Evolutionary conservation across 176 grass and related monocot species (phyloP).

Genomic region (Phragmites australis): DNA sequence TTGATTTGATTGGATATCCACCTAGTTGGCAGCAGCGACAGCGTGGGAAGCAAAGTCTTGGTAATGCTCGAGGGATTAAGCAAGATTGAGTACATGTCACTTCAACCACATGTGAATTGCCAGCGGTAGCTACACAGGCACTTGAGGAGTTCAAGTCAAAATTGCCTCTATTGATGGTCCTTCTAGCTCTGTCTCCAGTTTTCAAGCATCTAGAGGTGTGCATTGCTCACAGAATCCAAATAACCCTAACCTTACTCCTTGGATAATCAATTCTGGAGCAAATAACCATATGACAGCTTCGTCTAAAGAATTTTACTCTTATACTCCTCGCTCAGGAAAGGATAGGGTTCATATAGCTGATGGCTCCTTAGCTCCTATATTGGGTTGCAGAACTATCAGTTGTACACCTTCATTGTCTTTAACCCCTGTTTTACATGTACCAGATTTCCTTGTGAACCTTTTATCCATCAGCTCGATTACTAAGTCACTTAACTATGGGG

Average conservation of each 20-base stretch:
- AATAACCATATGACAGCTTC: neutral
- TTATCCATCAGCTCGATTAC: neutral
- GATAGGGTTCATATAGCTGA: neutral
- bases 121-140: neutral
- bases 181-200: neutral
- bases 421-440: neutral
- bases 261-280: conserved; percentile 3
- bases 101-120: neutral
- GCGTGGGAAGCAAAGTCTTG: neutral
- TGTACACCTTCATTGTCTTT: neutral
- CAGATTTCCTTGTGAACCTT: neutral
- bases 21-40: neutral
- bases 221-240: neutral
- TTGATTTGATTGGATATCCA: neutral
- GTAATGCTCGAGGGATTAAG: neutral
- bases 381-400: neutral
- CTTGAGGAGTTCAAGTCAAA: neutral
- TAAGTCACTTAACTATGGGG: neutral
- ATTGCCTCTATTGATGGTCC: neutral
- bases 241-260: neutral
- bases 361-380: neutral
- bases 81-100: neutral
- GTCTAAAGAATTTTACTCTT: neutral
- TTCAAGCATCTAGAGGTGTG: neutral
- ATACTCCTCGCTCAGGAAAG: neutral